Evolutionary conservation across 2,329 filamentous ascomycete species (phyloP).

Genomic region (Diaporthe batatas): DNA sequence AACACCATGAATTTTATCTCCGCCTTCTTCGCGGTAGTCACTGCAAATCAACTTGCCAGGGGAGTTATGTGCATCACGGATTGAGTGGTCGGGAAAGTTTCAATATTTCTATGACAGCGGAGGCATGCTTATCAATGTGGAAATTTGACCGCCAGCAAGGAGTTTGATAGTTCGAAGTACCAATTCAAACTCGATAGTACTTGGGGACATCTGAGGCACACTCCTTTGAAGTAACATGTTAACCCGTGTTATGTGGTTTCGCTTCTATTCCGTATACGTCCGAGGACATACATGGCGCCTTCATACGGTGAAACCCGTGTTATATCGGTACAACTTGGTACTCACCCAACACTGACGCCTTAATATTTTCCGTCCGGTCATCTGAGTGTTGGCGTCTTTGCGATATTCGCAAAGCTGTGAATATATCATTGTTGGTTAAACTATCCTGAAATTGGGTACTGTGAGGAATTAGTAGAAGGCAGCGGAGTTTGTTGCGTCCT

Average conservation of each 20-base stretch:
- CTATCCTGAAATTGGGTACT: neutral
- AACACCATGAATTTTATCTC: constrained; percentile 22
- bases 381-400: neutral
- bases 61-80: constrained; percentile 4
- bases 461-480: neutral
- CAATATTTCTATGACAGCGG: neutral
- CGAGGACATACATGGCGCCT: too few relatives aligned
- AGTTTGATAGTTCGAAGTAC: neutral
- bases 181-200: neutral
- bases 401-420: neutral
- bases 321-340: too few relatives aligned
- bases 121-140: fast-evolving
- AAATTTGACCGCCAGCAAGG: neutral
- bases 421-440: fast-evolving
- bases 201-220: neutral
- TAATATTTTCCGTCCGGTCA: neutral
- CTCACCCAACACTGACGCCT: too few relatives aligned
- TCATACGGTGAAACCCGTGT: too few relatives aligned
- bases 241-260: neutral
- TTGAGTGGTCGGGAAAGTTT: neutral
- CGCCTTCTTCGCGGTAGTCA: neutral
- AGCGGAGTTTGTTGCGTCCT: neutral
- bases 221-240: neutral
- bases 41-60: constrained; percentile 1
- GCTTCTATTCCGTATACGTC: too few relatives aligned